A percentile compares a stretch with the other conserved stretches of the same genome.
phyloP scores from a whole-genome alignment of 1,139 yeast species.

The Diutina pseudorugosa region DNA sequence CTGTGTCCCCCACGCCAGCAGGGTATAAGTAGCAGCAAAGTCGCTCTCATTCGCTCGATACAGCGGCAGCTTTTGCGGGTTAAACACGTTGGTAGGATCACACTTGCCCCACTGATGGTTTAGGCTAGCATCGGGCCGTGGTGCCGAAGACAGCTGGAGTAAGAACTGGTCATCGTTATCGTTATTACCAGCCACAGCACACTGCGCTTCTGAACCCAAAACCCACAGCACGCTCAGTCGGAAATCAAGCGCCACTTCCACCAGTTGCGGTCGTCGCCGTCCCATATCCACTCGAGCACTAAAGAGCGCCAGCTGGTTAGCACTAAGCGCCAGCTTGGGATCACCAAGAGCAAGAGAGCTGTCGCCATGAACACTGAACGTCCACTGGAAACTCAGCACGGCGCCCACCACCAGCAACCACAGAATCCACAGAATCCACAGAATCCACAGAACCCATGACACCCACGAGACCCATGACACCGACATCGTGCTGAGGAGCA shows the following conservation, averaged over 20 bases:
- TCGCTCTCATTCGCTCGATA: not conserved
- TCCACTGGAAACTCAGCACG: too few species aligned
- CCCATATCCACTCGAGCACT: not conserved
- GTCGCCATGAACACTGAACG: too few species aligned
- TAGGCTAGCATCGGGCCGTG: too few species aligned
- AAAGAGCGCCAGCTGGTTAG: not conserved
- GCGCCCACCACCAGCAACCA: too few species aligned
- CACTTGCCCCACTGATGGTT: not conserved
- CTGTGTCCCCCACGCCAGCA: not conserved
- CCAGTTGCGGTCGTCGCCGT: not conserved
- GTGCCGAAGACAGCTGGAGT: not conserved
- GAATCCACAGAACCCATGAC: too few species aligned
- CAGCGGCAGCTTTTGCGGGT: not conserved
- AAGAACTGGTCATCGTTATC: not conserved
- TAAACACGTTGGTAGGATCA: not conserved
- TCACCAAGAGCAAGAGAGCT: not conserved
- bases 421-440: too few species aligned
- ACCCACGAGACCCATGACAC: too few species aligned
- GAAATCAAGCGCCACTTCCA: not conserved
- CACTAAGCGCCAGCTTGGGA: not conserved
- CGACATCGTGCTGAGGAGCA: too few species aligned
- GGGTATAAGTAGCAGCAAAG: not conserved
- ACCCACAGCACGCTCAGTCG: not conserved
- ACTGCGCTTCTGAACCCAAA: not conserved
- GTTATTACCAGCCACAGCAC: not conserved